These are phyloP conservation scores for Cercospora sp. DNA, from an alignment of 2,329 filamentous ascomycete genomes.

Conservation along the genomic window DNA sequence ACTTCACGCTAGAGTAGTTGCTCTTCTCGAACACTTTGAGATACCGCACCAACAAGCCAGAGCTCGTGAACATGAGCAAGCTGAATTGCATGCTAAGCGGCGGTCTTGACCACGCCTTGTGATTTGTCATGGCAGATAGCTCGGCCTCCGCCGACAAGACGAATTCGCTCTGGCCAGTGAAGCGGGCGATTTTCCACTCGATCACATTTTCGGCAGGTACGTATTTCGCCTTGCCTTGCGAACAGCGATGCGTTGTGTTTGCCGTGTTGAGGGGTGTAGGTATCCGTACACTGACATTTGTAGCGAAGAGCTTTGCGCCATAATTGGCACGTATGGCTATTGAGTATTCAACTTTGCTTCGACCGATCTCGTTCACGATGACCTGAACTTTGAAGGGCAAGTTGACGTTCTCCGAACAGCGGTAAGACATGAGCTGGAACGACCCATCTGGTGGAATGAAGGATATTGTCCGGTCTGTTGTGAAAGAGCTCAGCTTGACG, in stretches of 20 bases:
- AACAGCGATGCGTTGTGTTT: constrained; percentile 86
- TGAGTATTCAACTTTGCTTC: constrained; percentile 97
- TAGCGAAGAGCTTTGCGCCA: constrained; percentile 91
- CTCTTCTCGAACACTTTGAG: constrained; percentile 99
- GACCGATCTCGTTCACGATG: constrained; percentile 96
- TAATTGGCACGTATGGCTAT: constrained; percentile 98
- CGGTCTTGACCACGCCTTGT: constrained; percentile 94
- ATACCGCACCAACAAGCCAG: constrained; percentile 86
- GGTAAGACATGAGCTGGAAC: constrained; percentile 98
- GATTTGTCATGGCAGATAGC: constrained; percentile 94
- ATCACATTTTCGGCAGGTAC: constrained; percentile 98
- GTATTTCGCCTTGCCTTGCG: constrained; percentile 96
- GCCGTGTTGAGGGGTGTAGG: constrained; percentile 96
- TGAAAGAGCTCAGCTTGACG: constrained; percentile 95
- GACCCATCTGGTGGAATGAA: constrained; percentile 97
- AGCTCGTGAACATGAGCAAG: constrained; percentile 96
- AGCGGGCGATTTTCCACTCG: constrained; percentile 98
- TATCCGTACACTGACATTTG: constrained; percentile 91
- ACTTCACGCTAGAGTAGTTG: constrained; percentile 98
- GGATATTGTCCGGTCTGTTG: constrained; percentile 92
- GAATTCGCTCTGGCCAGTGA: constrained; percentile 95
- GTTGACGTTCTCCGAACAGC: constrained; percentile 97
- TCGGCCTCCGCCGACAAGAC: constrained; percentile 92
- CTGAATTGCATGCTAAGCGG: constrained; percentile 91
- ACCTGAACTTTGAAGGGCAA: constrained; percentile 98